Base-by-base conservation (phyloP, 75 land plant genomes). In the Picea sitchensis region DNA sequence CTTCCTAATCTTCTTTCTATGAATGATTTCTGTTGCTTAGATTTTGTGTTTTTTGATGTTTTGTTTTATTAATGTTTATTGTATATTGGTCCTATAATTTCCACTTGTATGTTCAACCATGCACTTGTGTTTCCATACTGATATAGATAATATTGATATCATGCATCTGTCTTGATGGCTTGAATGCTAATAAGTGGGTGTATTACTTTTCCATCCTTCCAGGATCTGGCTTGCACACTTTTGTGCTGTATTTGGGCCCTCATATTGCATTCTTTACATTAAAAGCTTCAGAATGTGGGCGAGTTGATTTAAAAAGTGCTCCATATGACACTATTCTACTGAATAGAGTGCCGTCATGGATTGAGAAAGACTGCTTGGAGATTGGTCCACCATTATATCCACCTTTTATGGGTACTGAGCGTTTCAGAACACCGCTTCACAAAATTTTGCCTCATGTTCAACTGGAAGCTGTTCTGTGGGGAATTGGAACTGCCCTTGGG, bases 171-270 rank as follows among this genome's bases (percentile, higher is more conserved):
- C 56, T 51, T 47, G 54, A 47, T 47, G 54, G 54, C 9, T 47
- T 47, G 54, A 47, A 47, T 47, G 54, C 54, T 47, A 47, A 47
- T 47, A 47, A 47, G 8, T 47, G 54, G 54, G 54, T 7, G 7
- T 47, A 47, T 47, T 51, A 51, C 56, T 51, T 51, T 64, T 54
- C 56, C 30, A 34, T 57, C 30, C 47, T 18, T 76, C 51, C 90
- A 95, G 98, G 98, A 61, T 94, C 98, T 79, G 98, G 98, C 23
- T 84, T 96, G 80, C 98, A 96, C 83, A 96, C 98, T 58, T 96
- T 96, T 89, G 96, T 96, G 38, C 84, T 96, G 58, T 96, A 96
- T 88, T 76, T 96, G 57, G 98, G 98, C 11, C 98, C 98, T 20
- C 98, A 96, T 72, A 92, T 96, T 83, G 96, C 95, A 2, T 73